Evolutionary conservation across 2,329 filamentous ascomycete genomes (phyloP).

Genomic region (Fusarium avenaceum): DNA sequence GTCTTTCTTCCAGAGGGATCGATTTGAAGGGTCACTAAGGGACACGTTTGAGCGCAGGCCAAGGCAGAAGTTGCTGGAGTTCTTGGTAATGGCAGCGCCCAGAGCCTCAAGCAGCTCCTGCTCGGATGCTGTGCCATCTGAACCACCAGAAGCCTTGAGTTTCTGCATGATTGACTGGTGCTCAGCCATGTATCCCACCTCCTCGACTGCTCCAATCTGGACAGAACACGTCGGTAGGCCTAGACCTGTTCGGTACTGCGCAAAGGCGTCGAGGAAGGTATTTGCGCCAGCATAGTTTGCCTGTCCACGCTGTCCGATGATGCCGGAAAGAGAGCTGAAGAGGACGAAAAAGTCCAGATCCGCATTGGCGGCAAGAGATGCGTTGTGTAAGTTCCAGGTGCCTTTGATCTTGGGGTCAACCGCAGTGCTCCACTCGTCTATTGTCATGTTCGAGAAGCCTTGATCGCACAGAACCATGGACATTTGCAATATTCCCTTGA

Average conservation of each 20-base stretch:
- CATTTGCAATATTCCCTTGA: constrained; percentile 13
- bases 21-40: not conserved
- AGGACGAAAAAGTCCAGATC: constrained; percentile 17
- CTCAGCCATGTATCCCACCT: constrained; percentile 11
- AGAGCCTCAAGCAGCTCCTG: constrained; percentile 9
- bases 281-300: constrained; percentile 14
- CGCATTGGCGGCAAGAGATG: not conserved
- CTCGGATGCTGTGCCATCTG: constrained; percentile 8
- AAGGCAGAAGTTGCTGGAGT: not conserved
- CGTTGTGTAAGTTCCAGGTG: constrained; percentile 10
- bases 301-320: constrained; percentile 9
- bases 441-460: not conserved
- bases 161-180: constrained; percentile 13
- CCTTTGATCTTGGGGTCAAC: constrained; percentile 1
- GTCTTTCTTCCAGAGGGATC: constrained; percentile 14
- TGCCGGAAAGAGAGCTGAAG: constrained; percentile 10
- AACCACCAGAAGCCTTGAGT: not conserved
- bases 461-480: constrained; percentile 13
- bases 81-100: not conserved
- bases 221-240: not conserved
- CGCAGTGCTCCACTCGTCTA: constrained; percentile 5
- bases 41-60: constrained; percentile 2
- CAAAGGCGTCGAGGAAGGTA: constrained; percentile 10
- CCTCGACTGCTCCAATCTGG: constrained; percentile 11
- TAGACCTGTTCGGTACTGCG: not conserved